These are phyloP conservation scores for Linnemannia schmuckeri DNA, from an alignment of 192 early-diverging fungal species.

Conservation along the genomic window DNA sequence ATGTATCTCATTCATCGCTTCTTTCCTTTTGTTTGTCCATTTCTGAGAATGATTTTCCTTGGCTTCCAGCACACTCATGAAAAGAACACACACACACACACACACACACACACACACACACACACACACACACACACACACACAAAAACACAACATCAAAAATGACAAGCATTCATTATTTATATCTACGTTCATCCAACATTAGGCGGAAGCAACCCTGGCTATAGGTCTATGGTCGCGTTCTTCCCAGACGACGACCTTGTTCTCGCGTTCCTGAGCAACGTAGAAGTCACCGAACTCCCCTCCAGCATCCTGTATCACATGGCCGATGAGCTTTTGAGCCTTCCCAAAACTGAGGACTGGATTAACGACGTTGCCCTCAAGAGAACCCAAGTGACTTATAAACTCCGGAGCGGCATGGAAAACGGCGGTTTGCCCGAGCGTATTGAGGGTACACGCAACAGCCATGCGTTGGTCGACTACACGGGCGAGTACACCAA, in stretches of 20 bases:
- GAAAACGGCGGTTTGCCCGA: background rate
- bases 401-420: no score
- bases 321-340: background rate
- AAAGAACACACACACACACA: no score
- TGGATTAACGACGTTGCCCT: background rate
- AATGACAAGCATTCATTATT: no score
- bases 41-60: no score
- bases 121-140: no score
- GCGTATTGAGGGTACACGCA: slow-evolving; percentile 21
- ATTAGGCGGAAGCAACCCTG: background rate
- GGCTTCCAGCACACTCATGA: no score
- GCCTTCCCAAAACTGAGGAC: background rate
- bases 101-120: no score
- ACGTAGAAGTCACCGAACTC: background rate
- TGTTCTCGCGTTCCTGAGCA: background rate
- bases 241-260: slow-evolving; percentile 7
- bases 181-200: no score
- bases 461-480: background rate
- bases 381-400: no score
- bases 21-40: background rate
- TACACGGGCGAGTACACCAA: slow-evolving; percentile 20
- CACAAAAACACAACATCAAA: no score
- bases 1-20: background rate
- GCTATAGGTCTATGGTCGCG: background rate
- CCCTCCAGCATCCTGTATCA: background rate